Conservation (phyloP, 345 rosid species). For the Sonneratia caseolaris region DNA sequence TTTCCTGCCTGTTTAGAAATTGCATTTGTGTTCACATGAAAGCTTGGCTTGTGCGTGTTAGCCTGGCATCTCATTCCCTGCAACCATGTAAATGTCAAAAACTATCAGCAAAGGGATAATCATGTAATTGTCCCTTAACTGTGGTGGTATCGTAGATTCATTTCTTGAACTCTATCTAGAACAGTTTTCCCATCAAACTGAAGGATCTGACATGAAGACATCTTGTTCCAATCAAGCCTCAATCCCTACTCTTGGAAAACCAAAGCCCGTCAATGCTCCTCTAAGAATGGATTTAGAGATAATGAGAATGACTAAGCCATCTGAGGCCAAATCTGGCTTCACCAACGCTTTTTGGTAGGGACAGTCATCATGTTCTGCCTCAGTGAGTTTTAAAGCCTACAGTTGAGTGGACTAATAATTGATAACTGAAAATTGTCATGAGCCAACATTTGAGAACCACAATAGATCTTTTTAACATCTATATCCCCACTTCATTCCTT, state of each 20-base stretch:
- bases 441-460: too few species aligned
- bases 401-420: too few species aligned
- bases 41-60: constrained; percentile 93
- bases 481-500: too few species aligned
- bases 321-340: neutral
- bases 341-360: neutral
- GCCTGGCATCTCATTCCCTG: constrained; percentile 97
- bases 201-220: too few species aligned
- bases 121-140: neutral
- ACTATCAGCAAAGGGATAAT: neutral
- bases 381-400: neutral
- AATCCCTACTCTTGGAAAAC: neutral
- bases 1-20: constrained; percentile 42
- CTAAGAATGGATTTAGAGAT: neutral
- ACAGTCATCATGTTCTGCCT: neutral
- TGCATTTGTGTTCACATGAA: constrained; percentile 79
- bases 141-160: neutral
- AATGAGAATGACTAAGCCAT: neutral
- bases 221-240: too few species aligned
- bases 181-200: neutral
- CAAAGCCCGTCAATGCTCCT: too few species aligned
- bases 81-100: constrained; percentile 6
- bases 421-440: too few species aligned
- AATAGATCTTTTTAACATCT: too few species aligned
- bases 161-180: neutral